Base-by-base conservation (phyloP, 2,329 filamentous ascomycete genomes). In the Periconia sp. region DNA sequence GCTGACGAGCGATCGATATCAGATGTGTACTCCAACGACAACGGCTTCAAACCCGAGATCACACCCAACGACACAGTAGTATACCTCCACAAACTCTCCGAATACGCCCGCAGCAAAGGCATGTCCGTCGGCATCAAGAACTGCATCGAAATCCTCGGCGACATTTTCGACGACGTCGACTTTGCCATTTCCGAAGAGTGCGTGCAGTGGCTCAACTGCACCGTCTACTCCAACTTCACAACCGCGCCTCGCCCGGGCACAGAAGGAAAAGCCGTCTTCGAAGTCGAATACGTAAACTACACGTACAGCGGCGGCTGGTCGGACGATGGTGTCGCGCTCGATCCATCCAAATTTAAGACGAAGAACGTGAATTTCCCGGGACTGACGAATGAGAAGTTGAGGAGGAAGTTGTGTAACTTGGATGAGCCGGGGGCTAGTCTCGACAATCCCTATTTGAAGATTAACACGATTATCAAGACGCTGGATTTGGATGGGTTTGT, bases 71-170 rank as follows among this genome's bases (percentile, higher is more conserved):
- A 64, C 48, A 62, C 59, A 19, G 49, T 64, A 17, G 27, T 47
- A 6, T 64, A 64, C 50, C 56, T 64, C 1, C 54, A 59, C 54
- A 59, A 62, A 43, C 31, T 64, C 47, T 60, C 57, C 40, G 45
- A 37, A 19, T 60, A 62, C 47, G 59, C 61, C 6, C 61, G 57
- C 47, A 54, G 47, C 47, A 50, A 53, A 20, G 54, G 54, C 47
- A 60, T 64, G 57, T 64, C 61, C 11, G 61, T 64, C 48, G 61
- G 61, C n/a, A 64, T 64, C 45, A 64, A 64, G 27, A 64, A 62
- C 55, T 61, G 60, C 55, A 53, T 61, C 51, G 60, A 61, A 49
- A 66, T 66, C 50, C 58, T 65, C 15, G 60, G 56, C 50, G 55
- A 59, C 50, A 59, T 66, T 40, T 64, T 63, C 54, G 54, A 56